A percentile compares a stretch with the other conserved stretches of the same genome.
phyloP scores from a whole-genome alignment of 2,329 filamentous ascomycete genomes.

The Nemania sp. region DNA sequence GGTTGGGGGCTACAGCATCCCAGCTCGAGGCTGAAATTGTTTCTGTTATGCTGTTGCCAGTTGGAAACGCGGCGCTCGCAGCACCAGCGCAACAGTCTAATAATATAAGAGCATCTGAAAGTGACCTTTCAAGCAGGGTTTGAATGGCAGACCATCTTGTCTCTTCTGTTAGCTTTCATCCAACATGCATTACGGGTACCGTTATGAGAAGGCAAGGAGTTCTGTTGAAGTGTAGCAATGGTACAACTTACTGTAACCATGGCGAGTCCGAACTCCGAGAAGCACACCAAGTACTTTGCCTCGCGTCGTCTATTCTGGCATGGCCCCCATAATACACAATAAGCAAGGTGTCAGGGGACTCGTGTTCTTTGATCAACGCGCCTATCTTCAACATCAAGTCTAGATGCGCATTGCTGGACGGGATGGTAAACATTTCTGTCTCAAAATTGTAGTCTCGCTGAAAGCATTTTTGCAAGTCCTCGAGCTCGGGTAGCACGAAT shows the following conservation, averaged over 20 bases:
- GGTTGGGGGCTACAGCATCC: constrained; percentile 63
- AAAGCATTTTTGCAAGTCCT: constrained; percentile 58
- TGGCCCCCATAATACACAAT: constrained; percentile 64
- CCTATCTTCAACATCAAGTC: constrained; percentile 61
- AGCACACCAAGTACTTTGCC: constrained; percentile 64
- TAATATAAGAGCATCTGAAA: constrained; percentile 60
- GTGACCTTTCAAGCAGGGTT: constrained; percentile 59
- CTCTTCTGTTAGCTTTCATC: background rate
- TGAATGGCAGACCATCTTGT: constrained; percentile 62
- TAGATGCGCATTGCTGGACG: constrained; percentile 60
- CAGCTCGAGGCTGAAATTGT: constrained; percentile 65
- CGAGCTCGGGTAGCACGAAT: constrained; percentile 60
- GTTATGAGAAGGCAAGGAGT: constrained; percentile 18
- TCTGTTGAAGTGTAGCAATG: background rate
- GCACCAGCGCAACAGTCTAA: constrained; percentile 64
- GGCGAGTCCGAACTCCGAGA: constrained; percentile 56
- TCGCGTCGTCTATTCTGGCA: constrained; percentile 61
- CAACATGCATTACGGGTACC: constrained; percentile 6
- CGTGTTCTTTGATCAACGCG: constrained; percentile 60
- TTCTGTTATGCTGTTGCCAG: constrained; percentile 61
- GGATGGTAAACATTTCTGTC: constrained; percentile 61
- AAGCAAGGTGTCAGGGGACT: constrained; percentile 59
- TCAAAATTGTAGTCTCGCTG: constrained; percentile 59
- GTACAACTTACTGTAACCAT: constrained; percentile 54
- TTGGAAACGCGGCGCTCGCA: constrained; percentile 62